Conservation (phyloP, 768 basidiomycete genomes). For the Jaapia argillacea region DNA sequence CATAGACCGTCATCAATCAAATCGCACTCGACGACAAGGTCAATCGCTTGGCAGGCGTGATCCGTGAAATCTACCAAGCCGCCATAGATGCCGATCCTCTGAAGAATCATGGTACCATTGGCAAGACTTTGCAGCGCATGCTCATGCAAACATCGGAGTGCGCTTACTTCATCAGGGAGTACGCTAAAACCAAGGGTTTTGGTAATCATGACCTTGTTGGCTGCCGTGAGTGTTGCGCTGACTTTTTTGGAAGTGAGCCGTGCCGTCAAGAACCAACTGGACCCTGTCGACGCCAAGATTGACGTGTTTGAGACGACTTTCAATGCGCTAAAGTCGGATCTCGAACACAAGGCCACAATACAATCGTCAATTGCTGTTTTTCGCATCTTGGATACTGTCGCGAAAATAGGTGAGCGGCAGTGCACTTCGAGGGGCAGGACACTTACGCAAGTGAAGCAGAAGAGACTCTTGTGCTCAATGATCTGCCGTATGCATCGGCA, state of each 20-base stretch:
- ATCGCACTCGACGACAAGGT: too few species aligned
- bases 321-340: neutral
- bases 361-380: neutral
- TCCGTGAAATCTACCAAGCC: too few species aligned
- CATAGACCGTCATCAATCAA: too few species aligned
- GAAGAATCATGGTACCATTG: too few species aligned
- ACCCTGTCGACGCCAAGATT: neutral
- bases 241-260: neutral
- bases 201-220: neutral
- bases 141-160: slow-evolving; percentile 1
- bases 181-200: slow-evolving; percentile 1
- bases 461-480: neutral
- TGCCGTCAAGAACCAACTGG: neutral
- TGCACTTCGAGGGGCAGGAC: neutral
- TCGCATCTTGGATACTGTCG: neutral
- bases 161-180: neutral
- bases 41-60: too few species aligned
- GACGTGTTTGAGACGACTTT: neutral
- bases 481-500: neutral
- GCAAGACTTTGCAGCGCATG: too few species aligned
- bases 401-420: neutral
- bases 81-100: too few species aligned
- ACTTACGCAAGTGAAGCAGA: neutral
- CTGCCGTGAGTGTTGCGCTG: neutral
- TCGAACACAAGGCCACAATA: neutral